Evolutionary conservation across 140 eudicot species (phyloP).

Genomic region (Eryngium alpinum): DNA sequence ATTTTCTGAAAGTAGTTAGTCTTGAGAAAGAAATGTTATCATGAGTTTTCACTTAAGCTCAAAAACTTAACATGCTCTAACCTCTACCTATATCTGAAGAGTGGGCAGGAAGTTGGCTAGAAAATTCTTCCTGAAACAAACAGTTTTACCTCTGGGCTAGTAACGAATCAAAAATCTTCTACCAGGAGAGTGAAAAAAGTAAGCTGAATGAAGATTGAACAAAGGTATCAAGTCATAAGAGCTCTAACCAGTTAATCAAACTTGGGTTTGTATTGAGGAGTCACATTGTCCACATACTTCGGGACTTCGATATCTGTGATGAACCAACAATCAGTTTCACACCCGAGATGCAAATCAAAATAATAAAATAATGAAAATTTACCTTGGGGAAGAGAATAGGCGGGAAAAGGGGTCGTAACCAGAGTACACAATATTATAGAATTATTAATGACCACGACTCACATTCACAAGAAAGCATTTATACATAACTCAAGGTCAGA

Average conservation of each 20-base stretch:
- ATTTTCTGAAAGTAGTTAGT: neutral
- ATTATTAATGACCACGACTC: neutral
- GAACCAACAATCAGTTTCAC: neutral
- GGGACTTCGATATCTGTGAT: slow-evolving; percentile 73
- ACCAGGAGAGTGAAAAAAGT: no score
- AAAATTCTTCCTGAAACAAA: neutral
- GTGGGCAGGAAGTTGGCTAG: neutral
- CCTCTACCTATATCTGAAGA: neutral
- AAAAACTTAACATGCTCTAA: neutral
- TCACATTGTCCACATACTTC: slow-evolving; percentile 78
- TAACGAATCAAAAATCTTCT: neutral
- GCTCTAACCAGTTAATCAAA: slow-evolving; percentile 76
- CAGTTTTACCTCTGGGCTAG: neutral
- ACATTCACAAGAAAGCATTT: neutral
- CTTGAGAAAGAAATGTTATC: neutral
- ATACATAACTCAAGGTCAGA: neutral
- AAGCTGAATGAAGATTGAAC: neutral
- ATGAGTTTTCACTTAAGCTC: neutral
- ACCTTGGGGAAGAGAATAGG: neutral
- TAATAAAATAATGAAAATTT: neutral
- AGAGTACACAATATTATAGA: neutral
- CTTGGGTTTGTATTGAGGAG: slow-evolving; percentile 79
- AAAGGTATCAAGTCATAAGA: neutral
- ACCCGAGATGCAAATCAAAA: neutral
- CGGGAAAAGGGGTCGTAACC: neutral